These are phyloP conservation scores for Melanomma pulvis-pyrius DNA, from an alignment of 495 filamentous ascomycete species.

Conservation along the genomic window DNA sequence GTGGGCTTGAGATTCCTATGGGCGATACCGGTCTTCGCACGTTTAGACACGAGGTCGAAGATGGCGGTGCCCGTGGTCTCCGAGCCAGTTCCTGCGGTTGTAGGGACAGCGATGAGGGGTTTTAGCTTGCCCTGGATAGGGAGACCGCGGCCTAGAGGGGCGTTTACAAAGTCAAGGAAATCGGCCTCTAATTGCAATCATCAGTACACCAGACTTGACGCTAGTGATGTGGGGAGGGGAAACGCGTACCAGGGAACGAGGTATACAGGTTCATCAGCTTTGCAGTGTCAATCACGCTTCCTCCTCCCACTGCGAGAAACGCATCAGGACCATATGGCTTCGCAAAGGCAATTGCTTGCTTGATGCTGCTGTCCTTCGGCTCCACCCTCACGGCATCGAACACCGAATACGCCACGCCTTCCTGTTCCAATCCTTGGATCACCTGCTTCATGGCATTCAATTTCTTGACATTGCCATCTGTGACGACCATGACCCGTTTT, in stretches of 20 bases:
- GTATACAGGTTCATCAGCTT: slow-evolving; percentile 98
- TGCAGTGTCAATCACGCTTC: slow-evolving; percentile 85
- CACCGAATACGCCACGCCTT: slow-evolving; percentile 78
- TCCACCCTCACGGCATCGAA: slow-evolving; percentile 79
- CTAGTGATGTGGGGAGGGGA: background rate
- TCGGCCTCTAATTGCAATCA: slow-evolving; percentile 61
- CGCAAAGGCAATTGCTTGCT: slow-evolving; percentile 82
- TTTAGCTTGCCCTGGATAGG: slow-evolving; percentile 78
- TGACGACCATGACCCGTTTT: slow-evolving; percentile 86
- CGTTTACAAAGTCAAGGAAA: slow-evolving; percentile 97
- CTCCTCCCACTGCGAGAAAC: slow-evolving; percentile 84
- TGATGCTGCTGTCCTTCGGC: slow-evolving; percentile 90
- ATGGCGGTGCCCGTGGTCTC: slow-evolving; percentile 98
- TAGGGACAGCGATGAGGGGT: slow-evolving; percentile 90
- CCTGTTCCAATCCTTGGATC: slow-evolving; percentile 69
- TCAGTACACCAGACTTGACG: slow-evolving; percentile 3
- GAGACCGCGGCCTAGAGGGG: slow-evolving; percentile 83
- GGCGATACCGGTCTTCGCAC: slow-evolving; percentile 92
- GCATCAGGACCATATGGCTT: slow-evolving; percentile 80
- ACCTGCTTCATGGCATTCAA: slow-evolving; percentile 86
- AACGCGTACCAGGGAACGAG: slow-evolving; percentile 61
- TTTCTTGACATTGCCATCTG: slow-evolving; percentile 75
- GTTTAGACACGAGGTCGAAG: slow-evolving; percentile 87
- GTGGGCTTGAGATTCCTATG: slow-evolving; percentile 95
- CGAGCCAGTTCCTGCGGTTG: slow-evolving; percentile 90